Conservation (phyloP, 495 filamentous ascomycete genomes). For the Tuber microsphaerosporum region DNA sequence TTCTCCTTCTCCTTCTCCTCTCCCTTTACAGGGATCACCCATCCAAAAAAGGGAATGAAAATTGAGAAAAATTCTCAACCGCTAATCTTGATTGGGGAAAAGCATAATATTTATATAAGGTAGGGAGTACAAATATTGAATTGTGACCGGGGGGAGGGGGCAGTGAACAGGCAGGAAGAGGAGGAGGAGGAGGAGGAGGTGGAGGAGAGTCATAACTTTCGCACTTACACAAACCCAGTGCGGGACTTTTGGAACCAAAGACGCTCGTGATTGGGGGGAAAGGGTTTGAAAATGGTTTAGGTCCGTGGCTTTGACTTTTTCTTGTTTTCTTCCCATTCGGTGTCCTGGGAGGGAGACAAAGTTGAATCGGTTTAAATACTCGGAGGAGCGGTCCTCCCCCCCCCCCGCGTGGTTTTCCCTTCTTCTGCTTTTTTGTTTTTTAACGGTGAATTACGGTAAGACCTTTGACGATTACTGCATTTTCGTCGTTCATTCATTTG, state of each 20-base stretch:
- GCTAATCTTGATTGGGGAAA: neutral
- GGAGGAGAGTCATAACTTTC: slow-evolving; percentile 1
- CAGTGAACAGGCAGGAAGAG: neutral
- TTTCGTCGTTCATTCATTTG: neutral
- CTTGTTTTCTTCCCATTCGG: neutral
- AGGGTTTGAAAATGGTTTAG: neutral
- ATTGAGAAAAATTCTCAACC: slow-evolving; percentile 1
- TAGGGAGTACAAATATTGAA: neutral
- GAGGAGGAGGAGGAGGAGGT: no score
- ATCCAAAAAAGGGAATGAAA: slow-evolving; percentile 6
- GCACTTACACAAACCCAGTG: neutral
- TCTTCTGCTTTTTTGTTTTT: neutral
- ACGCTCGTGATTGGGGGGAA: neutral
- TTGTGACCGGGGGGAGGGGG: neutral
- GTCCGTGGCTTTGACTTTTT: neutral
- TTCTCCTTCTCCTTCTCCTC: neutral
- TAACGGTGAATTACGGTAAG: neutral
- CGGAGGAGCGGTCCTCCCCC: neutral
- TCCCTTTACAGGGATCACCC: neutral
- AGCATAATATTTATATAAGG: neutral
- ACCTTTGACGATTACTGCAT: neutral
- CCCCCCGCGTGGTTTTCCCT: neutral
- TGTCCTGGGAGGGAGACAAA: neutral
- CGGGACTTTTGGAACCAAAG: neutral
- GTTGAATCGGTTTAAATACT: neutral